Base-by-base conservation (phyloP, 108 stramenopile species). In the Mediolabrus comicus region DNA sequence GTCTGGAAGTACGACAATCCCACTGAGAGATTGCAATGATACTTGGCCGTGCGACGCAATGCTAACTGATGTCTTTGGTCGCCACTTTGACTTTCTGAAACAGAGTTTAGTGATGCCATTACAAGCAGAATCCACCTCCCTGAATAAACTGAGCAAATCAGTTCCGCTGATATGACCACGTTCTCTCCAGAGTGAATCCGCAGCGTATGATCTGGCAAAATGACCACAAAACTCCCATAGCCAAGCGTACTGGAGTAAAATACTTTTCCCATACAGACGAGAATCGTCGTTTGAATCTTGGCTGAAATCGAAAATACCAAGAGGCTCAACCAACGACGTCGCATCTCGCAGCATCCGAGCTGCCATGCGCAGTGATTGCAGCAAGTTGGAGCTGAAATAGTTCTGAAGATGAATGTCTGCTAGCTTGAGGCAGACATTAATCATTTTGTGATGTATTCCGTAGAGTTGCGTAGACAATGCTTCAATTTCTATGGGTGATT, bases 151-250 rank as follows among this genome's bases (percentile, higher is more conserved):
- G 11, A 89, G 65, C 4, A 87, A 54, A 57, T 94, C 92, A 52
- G 81, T 85, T 10, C 87, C 92, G 28, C 82, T 67, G 2, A 87
- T 80, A 68, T 94, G 88, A 6, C 92, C 92, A 5, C 88, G 79
- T 55, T 89, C 92, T 59, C 92, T 65, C 89, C 88, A 89, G 11
- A 87, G 54, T 13, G 76, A 83, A 62, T 94, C 93, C 8, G 87
- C 84, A 2, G 89, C 90, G 75, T 91, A 94, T 0, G 93, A 90
- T 58, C 93, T 69, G 5, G 90, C 93, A 75, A 94, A 94, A 72
- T 92, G 88, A 2, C 93, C 93, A 65, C 90, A 92, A 63, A 90
- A 87, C 56, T 94, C 90, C 87, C 88, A 87, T 28, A 91, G 69
- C 87, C 88, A 88, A 6, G 84, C 72, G 38, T 88, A 91, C 55